phyloP scores from a whole-genome alignment of 1,284 basidiomycete genomes.

The Ceratobasidium sp. region DNA sequence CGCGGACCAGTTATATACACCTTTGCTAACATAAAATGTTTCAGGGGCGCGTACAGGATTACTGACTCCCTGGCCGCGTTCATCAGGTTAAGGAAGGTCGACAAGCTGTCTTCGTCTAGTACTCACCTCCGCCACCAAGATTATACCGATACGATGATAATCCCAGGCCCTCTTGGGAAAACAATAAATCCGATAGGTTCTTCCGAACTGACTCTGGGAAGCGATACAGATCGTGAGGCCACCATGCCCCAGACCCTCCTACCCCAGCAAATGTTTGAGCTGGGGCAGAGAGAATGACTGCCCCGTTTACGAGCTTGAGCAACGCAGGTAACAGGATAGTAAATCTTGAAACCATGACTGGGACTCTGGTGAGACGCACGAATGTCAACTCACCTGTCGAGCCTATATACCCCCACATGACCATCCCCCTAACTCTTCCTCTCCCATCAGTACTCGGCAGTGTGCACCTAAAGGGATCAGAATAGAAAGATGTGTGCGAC shows the following conservation, averaged over 20 bases:
- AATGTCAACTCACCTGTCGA: not conserved
- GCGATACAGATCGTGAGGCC: slow-evolving; percentile 61
- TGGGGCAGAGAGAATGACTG: slow-evolving; percentile 46
- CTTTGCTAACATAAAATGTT: slow-evolving; percentile 61
- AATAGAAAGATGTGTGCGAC: not conserved
- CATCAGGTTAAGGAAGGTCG: slow-evolving; percentile 33
- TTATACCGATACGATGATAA: slow-evolving; percentile 64
- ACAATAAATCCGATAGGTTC: slow-evolving; percentile 61
- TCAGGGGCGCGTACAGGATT: slow-evolving; percentile 59
- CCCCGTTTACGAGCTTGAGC: slow-evolving; percentile 1
- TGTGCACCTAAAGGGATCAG: slow-evolving; percentile 31
- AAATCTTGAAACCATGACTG: not conserved
- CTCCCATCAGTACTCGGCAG: slow-evolving; percentile 4
- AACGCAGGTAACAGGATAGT: not conserved
- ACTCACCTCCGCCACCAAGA: slow-evolving; percentile 62
- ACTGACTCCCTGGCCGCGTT: slow-evolving; percentile 23
- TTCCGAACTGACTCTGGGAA: slow-evolving; percentile 60
- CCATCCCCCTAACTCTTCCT: not conserved
- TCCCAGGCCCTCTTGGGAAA: slow-evolving; percentile 60
- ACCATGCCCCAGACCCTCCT: slow-evolving; percentile 63
- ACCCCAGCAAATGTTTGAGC: slow-evolving; percentile 56
- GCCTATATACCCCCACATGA: slow-evolving; percentile 8
- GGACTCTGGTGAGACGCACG: not conserved
- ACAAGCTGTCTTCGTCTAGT: slow-evolving; percentile 50
- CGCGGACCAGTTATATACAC: slow-evolving; percentile 60